Evolutionary conservation across 2,329 filamentous ascomycete species (phyloP).

Genomic region (Lasiodiplodia sp.): DNA sequence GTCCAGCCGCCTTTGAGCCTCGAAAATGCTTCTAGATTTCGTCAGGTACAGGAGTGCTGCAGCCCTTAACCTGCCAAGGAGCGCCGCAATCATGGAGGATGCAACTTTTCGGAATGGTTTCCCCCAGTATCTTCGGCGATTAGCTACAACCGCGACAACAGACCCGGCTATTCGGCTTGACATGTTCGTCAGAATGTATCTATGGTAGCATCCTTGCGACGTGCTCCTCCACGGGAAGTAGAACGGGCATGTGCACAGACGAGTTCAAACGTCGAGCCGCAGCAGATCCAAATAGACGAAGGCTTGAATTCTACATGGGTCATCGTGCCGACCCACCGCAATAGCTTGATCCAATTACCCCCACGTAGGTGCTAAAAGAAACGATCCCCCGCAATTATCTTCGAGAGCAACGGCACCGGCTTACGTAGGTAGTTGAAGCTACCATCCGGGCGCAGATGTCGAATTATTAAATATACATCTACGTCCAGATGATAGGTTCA

Average conservation of each 20-base stretch:
- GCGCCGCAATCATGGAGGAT: neutral
- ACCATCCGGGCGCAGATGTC: too few relatives aligned
- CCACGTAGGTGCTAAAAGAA: too few relatives aligned
- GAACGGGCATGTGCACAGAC: neutral
- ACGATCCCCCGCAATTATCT: too few relatives aligned
- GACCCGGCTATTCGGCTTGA: neutral
- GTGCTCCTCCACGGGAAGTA: neutral
- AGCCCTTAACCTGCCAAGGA: neutral
- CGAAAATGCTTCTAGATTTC: neutral
- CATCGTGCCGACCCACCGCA: neutral
- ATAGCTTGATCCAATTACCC: neutral
- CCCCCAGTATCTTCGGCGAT: neutral
- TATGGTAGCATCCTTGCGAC: neutral
- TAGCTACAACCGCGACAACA: neutral
- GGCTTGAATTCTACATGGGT: neutral
- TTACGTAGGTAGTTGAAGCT: too few relatives aligned
- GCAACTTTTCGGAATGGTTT: neutral
- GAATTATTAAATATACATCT: too few relatives aligned
- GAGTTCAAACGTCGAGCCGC: neutral
- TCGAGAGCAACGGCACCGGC: too few relatives aligned
- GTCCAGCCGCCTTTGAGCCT: neutral
- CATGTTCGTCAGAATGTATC: neutral
- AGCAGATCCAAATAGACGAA: slow-evolving; percentile 1
- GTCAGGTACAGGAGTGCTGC: neutral
- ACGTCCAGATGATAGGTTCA: too few relatives aligned